Conservation (phyloP, 306 rosid genomes). For the Casuarina cunninghamiana region DNA sequence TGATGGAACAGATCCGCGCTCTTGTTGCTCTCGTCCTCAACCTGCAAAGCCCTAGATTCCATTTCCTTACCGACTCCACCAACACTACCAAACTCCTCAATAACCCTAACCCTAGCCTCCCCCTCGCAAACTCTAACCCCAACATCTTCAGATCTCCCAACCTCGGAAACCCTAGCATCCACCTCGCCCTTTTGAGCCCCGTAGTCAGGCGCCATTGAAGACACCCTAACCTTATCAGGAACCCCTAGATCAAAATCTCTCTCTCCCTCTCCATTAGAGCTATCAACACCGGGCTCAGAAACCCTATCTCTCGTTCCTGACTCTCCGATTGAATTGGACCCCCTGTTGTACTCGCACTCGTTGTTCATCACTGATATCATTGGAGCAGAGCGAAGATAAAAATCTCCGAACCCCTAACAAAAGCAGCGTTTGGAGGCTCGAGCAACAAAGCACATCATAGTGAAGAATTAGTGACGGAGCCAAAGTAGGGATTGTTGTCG, state of each 20-base stretch:
- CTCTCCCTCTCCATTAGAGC: slow-evolving; percentile 26
- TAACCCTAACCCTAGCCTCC: slow-evolving; percentile 45
- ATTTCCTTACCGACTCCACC: slow-evolving; percentile 24
- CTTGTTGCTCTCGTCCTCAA: slow-evolving; percentile 23
- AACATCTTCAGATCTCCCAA: slow-evolving; percentile 40
- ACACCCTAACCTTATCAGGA: slow-evolving; percentile 38
- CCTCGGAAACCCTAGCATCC: slow-evolving; percentile 31
- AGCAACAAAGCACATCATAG: slow-evolving; percentile 22
- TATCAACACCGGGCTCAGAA: slow-evolving; percentile 24
- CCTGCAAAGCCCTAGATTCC: slow-evolving; percentile 21
- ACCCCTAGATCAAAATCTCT: slow-evolving; percentile 10
- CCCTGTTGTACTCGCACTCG: slow-evolving; percentile 39
- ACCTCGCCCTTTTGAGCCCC: slow-evolving; percentile 37
- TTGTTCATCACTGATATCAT: slow-evolving; percentile 53
- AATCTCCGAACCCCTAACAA: slow-evolving; percentile 34
- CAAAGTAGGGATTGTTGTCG: not conserved
- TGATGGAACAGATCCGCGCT: slow-evolving; percentile 21
- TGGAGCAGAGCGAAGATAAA: slow-evolving; percentile 11
- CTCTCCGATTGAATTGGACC: slow-evolving; percentile 32
- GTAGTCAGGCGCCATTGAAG: slow-evolving; percentile 39
- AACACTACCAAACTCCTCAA: slow-evolving; percentile 27
- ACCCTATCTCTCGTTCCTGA: slow-evolving; percentile 27
- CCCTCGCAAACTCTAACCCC: slow-evolving; percentile 21
- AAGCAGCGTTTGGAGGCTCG: slow-evolving; percentile 18
- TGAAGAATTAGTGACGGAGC: not conserved